Evolutionary conservation across 2,329 filamentous ascomycete species (phyloP), one percentile per base, ranked within the genome.

Genomic region (Colletotrichum scovillei): DNA sequence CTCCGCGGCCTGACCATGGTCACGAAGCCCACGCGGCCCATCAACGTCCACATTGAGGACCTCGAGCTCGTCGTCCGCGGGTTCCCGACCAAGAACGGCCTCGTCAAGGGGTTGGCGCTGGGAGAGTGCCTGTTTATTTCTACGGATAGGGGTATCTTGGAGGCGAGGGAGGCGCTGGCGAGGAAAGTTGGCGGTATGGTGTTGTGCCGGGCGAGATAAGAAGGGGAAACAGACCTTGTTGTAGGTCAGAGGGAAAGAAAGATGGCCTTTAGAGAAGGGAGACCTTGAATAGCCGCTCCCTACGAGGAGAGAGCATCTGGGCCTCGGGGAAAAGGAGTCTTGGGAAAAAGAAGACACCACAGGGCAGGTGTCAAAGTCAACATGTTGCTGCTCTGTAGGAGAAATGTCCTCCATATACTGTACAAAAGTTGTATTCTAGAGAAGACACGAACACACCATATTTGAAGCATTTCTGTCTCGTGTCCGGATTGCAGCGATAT

Each of bases 61-160:
- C 82, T 98, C 74, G 87, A 88, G 56, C 84, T 86, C 71, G 86
- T 98, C 35, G 89, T 92, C 8, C 87, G 93, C 75, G 95, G 95
- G 3, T 88, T 92, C 75, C 87, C 90, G 67, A 87, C 89, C 4
- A 87, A 88, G 16, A 90, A 90, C 74, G 91, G 95, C 12, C 91
- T 92, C 75, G 88, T 97, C 32, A 90, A 92, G 79, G 94, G 95
- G 0, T 80, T 98, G 77, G 92, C 89, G 74, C 86, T 97, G 16
- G 95, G 95, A 69, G 95, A 98, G 87, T 93, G 91, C 80, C 84
- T 98, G 80, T 96, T 95, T 79, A 79, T 98, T 63, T 90, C 88
- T 16, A 98, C 95, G 22, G 92, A 95, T 79, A 84, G 87, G 76
- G 95, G 95, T 1, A 88, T 97, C 11, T 80, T 98, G 79, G 95